Evolutionary conservation across 148 eudicot genomes (phyloP).

Genomic region (Chenopodium suecicum): DNA sequence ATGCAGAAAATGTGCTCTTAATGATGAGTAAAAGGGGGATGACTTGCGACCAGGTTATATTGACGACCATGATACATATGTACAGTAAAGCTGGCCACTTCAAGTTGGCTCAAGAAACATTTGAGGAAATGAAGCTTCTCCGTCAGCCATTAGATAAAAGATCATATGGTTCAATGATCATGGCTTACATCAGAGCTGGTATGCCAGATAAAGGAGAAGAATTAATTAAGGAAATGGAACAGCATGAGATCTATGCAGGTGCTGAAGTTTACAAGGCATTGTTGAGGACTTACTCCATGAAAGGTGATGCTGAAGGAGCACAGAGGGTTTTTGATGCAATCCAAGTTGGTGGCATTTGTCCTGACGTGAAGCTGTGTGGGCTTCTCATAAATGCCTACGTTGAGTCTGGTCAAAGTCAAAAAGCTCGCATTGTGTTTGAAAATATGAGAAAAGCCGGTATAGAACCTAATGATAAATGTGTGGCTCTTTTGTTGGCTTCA

Average conservation of each 20-base stretch:
- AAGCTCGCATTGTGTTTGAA: conserved; percentile 62
- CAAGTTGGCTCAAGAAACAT: conserved; percentile 60
- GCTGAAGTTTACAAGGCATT: conserved; percentile 87
- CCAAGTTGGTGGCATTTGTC: conserved; percentile 73
- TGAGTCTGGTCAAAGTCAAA: conserved; percentile 52
- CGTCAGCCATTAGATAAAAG: conserved; percentile 65
- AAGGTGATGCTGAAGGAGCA: conserved; percentile 70
- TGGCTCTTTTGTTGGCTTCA: conserved; percentile 60
- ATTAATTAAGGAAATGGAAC: conserved; percentile 72
- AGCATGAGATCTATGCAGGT: conserved; percentile 56
- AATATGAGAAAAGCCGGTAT: conserved; percentile 68
- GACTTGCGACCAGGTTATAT: conserved; percentile 70
- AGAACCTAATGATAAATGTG: conserved; percentile 74
- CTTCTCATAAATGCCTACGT: conserved; percentile 83
- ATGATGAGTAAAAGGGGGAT: conserved; percentile 66
- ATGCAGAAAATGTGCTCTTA: conserved; percentile 57
- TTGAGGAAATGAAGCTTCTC: conserved; percentile 73
- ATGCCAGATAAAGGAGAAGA: conserved; percentile 58
- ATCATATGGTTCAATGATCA: conserved; percentile 91
- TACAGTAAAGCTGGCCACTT: conserved; percentile 81
- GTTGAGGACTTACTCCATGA: conserved; percentile 84
- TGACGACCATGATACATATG: conserved; percentile 86
- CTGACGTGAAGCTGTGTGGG: conserved; percentile 69
- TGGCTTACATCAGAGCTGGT: conserved; percentile 78
- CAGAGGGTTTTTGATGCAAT: conserved; percentile 75